These are phyloP conservation scores for Mycena pura DNA, from an alignment of 768 basidiomycete genomes.

Conservation along the genomic window DNA sequence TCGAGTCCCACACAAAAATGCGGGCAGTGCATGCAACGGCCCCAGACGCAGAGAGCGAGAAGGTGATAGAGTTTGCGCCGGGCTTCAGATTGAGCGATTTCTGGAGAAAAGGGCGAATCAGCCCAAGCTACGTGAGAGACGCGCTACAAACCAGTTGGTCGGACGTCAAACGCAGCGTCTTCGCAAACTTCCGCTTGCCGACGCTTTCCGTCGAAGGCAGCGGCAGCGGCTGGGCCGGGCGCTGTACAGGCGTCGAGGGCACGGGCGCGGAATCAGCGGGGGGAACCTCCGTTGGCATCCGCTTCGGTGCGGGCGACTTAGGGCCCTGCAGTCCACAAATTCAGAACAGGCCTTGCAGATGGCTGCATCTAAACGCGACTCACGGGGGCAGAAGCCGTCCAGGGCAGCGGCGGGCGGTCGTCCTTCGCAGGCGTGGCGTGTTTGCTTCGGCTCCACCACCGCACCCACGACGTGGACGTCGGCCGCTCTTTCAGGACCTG, in stretches of 20 bases:
- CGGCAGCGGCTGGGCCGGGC: slow-evolving; percentile 29
- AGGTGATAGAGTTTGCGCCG: slow-evolving; percentile 91
- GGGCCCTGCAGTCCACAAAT: background rate
- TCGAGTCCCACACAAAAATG: slow-evolving; percentile 96
- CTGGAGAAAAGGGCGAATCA: slow-evolving; percentile 43
- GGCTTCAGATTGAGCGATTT: slow-evolving; percentile 85
- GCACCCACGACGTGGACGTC: slow-evolving; percentile 75
- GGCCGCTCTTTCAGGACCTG: slow-evolving; percentile 42
- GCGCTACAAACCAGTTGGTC: slow-evolving; percentile 80
- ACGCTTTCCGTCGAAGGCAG: slow-evolving; percentile 24
- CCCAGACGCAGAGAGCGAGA: slow-evolving; percentile 87
- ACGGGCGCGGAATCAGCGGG: slow-evolving; percentile 47
- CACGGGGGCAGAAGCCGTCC: slow-evolving; percentile 35
- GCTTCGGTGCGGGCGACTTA: background rate
- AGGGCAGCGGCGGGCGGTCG: slow-evolving; percentile 28
- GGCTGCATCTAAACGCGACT: background rate
- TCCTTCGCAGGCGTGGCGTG: slow-evolving; percentile 33
- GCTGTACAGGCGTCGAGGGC: slow-evolving; percentile 53
- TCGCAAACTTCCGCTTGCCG: slow-evolving; percentile 71
- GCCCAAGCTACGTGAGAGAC: background rate
- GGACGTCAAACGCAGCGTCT: slow-evolving; percentile 91
- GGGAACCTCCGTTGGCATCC: slow-evolving; percentile 8
- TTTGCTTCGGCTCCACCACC: slow-evolving; percentile 82
- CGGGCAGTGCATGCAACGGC: slow-evolving; percentile 86
- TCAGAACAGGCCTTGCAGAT: background rate